Percentiles rank a stretch among this genome's conserved stretches.
Evolutionary conservation across 305 asterid species (phyloP).

Genomic region (Fraxinus albicans): DNA sequence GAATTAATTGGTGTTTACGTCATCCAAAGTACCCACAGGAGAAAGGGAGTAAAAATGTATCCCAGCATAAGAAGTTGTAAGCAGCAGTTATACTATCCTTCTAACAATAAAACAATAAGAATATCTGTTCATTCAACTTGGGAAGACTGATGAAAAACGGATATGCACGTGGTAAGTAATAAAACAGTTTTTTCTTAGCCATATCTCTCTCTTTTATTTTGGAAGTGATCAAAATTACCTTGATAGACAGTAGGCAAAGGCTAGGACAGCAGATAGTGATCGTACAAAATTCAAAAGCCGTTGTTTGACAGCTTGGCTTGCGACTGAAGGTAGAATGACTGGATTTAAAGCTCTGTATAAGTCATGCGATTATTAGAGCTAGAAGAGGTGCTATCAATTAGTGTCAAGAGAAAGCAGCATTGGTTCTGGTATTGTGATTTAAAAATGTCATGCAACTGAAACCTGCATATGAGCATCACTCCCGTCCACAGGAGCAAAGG

Average conservation of each 20-base stretch:
- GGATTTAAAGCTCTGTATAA: constrained; percentile 79
- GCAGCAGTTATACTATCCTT: not conserved
- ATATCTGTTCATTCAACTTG: not conserved
- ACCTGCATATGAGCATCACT: constrained; percentile 87
- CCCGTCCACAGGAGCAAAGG: constrained; percentile 84
- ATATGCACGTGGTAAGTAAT: constrained; percentile 5
- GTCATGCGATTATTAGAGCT: not conserved
- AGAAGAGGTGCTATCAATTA: not conserved
- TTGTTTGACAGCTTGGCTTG: constrained; percentile 74
- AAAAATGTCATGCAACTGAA: not conserved
- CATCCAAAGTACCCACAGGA: not conserved
- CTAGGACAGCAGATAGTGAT: constrained; percentile 82
- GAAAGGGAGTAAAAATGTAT: not conserved
- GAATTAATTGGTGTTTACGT: not conserved
- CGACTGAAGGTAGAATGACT: constrained; percentile 66
- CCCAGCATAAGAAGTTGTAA: not conserved
- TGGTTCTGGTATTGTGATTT: not conserved
- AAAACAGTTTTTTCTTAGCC: not conserved
- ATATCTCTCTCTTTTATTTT: not conserved
- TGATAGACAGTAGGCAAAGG: constrained; percentile 81
- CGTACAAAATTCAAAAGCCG: constrained; percentile 79
- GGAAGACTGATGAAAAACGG: constrained; percentile 5
- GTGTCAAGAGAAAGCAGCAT: constrained; percentile 22
- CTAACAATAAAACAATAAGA: not conserved
- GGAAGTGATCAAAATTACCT: constrained; percentile 42